Base-by-base conservation (phyloP, 805 yeast genomes). In the Ogataea pini region DNA sequence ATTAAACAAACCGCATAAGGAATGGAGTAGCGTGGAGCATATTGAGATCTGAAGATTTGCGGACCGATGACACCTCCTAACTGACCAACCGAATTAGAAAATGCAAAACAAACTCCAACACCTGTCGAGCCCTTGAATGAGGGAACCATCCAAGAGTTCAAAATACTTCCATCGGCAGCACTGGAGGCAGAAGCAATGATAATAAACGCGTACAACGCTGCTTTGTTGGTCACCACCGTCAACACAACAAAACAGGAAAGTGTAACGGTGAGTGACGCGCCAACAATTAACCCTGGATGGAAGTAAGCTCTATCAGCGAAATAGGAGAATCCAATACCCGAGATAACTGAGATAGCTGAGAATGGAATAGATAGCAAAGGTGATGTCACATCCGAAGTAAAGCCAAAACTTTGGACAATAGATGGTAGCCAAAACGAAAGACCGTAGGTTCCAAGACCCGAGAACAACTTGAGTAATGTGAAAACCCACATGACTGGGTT, bases 141-240 rank as follows among this genome's bases (percentile, higher is more conserved):
- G 3, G 49, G 49, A 10, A 37, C 44, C 46, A 46, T 40, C 49
- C 49, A 46, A 6, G 49, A 46, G 28, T 24, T 40, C 24, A 40
- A 14, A 33, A 46, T 46, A 7, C 44, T 28, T 32, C 49, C 46
- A 17, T 46, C 49, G 7, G 49, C 49, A n/a, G 48, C 28, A 12
- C 37, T 24, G 17, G 48, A 27, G 3, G 43, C 48, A 13, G 68
- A 62, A 72, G 75, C 71, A 10, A 63, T 48, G 54, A 68, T 68
- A 38, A 47, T 47, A 33, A 47, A 47, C 7, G 47, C 39, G 19
- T 42, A 47, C 24, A 47, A 39, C 19, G 36, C 47, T 6, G 43
- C 37, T 4, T 47, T 36, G 25, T 42, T 42, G 31, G 50, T 47
- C 27, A 24, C 50, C n/a, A 42, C 40, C 6, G 47, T 43, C 39